Evolutionary conservation across 2,329 filamentous ascomycete species (phyloP).

Genomic region (Phoma sp.): DNA sequence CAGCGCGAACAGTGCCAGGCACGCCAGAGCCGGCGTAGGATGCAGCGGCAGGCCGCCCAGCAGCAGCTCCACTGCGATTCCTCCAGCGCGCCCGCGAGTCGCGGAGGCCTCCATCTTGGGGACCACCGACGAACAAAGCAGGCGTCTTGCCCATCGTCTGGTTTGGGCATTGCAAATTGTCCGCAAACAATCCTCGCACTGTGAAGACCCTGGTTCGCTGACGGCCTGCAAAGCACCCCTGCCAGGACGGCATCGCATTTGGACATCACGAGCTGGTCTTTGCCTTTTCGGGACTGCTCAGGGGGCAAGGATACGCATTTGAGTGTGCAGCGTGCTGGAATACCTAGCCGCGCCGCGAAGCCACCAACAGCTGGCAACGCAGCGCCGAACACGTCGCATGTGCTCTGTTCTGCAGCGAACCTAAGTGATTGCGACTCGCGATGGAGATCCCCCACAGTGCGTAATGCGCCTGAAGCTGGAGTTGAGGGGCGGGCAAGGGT

Average conservation of each 20-base stretch:
- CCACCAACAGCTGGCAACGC: slow-evolving; percentile 1
- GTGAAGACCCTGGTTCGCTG: too few relatives aligned
- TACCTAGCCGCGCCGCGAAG: neutral
- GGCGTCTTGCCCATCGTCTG: neutral
- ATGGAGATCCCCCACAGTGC: slow-evolving; percentile 10
- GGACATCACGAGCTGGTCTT: slow-evolving; percentile 25
- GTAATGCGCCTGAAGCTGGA: neutral
- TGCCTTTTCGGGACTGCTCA: slow-evolving; percentile 21
- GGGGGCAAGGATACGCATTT: slow-evolving; percentile 18
- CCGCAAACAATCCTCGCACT: neutral
- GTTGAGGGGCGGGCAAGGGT: slow-evolving; percentile 8
- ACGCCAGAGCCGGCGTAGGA: slow-evolving; percentile 6
- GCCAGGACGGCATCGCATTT: slow-evolving; percentile 21
- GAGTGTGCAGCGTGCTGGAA: slow-evolving; percentile 1
- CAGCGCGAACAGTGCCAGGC: slow-evolving; percentile 20
- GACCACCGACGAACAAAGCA: slow-evolving; percentile 6
- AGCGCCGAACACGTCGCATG: neutral
- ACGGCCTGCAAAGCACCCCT: neutral
- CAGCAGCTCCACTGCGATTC: neutral
- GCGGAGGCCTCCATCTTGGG: neutral
- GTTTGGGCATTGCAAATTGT: neutral
- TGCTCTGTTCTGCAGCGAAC: neutral
- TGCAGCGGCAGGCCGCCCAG: neutral
- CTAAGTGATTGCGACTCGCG: neutral
- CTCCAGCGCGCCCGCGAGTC: neutral